Base-by-base conservation (phyloP, 176 grass and related monocot species). In the Juncus effusus region DNA sequence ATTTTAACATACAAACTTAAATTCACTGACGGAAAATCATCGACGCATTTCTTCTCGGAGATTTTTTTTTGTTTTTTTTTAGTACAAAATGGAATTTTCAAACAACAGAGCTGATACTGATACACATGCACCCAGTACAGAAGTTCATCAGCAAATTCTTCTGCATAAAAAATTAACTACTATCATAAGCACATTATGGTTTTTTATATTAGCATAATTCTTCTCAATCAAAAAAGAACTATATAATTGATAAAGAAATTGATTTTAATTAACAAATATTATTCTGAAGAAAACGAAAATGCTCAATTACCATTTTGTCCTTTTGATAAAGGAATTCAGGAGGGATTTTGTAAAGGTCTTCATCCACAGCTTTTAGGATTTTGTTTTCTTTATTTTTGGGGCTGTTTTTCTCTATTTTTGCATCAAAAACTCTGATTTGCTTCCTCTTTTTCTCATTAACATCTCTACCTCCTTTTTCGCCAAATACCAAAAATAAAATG, bases 331-430 rank as follows among this genome's bases (percentile, higher is more conserved):
- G 12, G 13, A 82, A 78, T 47, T 80, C 41, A 15, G 79, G 78
- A 13, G 87, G 87, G 13, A 90, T 80, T 79, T 90, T 90, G 72
- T 90, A 90, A 36, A 90, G 68, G 66, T 90, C 87, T 74, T 90
- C 87, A 51, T 90, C 87, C 62, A 90, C 79, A 69, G 82, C 49
- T 38, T 65, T 73, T n/a, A 65, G 11, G 35, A 45, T 69, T 38
- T 51, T 69, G 10, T 53, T 69, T 36, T 13, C 47, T 55, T 10
- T 14, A 38, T 69, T 69, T 54, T 69, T 38, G 44, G 49, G 65
- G 35, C 65, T 69, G 9, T 7, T 53, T 69, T 69, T 28, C 35
- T 39, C 50, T 54, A 52, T 51, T n/a, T 39, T 69, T 3, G 65
- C 49, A 69, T 69, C 19, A 55, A 38, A 39, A 14, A 69, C 65